Conservation (phyloP, 345 rosid genomes). For the Salix dunnii region DNA sequence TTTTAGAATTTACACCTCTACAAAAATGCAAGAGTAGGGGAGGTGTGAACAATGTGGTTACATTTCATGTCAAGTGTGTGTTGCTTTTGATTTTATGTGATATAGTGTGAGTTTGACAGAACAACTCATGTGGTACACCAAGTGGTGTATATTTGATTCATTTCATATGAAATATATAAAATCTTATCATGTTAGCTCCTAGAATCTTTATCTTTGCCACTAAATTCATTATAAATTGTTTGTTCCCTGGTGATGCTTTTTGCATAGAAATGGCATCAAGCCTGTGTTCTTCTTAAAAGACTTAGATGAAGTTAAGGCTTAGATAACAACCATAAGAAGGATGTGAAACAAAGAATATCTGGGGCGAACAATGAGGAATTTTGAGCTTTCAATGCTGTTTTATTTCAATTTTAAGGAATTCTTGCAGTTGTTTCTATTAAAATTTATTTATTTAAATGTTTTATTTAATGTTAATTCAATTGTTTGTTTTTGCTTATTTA, state of each 20-base stretch:
- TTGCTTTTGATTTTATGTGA: slow-evolving; percentile 6
- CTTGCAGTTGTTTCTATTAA: no score
- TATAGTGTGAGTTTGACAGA: background rate
- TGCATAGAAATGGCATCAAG: slow-evolving; percentile 87
- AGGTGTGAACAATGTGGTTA: slow-evolving; percentile 90
- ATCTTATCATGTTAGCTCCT: background rate
- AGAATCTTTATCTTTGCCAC: background rate
- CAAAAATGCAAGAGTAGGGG: slow-evolving; percentile 97
- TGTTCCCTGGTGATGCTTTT: background rate
- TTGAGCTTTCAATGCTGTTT: slow-evolving; percentile 50
- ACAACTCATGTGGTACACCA: background rate
- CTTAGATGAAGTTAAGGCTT: slow-evolving; percentile 58
- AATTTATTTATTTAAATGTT: no score
- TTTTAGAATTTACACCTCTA: slow-evolving; percentile 71
- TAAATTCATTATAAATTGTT: background rate
- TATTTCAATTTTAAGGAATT: no score
- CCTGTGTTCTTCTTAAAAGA: slow-evolving; percentile 88
- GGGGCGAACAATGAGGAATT: slow-evolving; percentile 78
- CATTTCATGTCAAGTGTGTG: slow-evolving; percentile 85
- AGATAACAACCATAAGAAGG: slow-evolving; percentile 36
- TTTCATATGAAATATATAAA: background rate
- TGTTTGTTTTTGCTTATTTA: no score
- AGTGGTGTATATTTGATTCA: background rate
- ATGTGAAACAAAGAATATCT: slow-evolving; percentile 40
- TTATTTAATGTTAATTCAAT: no score